Conservation (phyloP, 2,329 filamentous ascomycete genomes). For the Cladosporium sp. region DNA sequence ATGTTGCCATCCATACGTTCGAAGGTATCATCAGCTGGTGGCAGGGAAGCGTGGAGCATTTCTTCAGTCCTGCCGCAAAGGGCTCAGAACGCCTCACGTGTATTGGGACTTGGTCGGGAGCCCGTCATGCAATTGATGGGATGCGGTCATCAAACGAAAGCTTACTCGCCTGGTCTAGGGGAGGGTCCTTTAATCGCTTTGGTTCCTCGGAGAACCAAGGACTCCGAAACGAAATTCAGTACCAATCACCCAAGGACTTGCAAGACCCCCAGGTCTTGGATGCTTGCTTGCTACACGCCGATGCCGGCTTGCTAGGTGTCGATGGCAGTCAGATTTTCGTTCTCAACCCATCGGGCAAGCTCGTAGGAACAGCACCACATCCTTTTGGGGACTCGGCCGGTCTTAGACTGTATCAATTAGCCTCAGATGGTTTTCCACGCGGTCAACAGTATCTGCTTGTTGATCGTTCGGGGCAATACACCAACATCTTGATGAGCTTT, state of each 20-base stretch:
- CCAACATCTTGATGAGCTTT: neutral
- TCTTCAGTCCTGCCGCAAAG: conserved; percentile 62
- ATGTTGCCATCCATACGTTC: conserved; percentile 74
- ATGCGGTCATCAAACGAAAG: neutral
- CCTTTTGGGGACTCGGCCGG: neutral
- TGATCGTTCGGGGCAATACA: neutral
- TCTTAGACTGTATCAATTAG: neutral
- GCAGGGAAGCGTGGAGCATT: conserved; percentile 68
- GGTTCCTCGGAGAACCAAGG: no score
- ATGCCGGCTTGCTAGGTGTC: no score
- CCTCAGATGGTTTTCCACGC: neutral
- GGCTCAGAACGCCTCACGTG: conserved; percentile 19
- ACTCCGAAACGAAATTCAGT: neutral
- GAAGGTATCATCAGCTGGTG: conserved; percentile 81
- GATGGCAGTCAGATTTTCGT: neutral
- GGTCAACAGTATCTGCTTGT: neutral
- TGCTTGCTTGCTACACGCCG: neutral
- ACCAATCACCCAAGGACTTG: neutral
- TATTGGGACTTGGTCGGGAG: conserved; percentile 3
- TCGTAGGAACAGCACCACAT: neutral
- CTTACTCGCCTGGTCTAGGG: neutral
- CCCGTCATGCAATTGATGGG: neutral
- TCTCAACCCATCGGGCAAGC: neutral
- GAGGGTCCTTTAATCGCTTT: neutral
- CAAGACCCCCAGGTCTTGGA: neutral